phyloP scores from a whole-genome alignment of 768 basidiomycete species.

The Termitomyces sp. region DNA sequence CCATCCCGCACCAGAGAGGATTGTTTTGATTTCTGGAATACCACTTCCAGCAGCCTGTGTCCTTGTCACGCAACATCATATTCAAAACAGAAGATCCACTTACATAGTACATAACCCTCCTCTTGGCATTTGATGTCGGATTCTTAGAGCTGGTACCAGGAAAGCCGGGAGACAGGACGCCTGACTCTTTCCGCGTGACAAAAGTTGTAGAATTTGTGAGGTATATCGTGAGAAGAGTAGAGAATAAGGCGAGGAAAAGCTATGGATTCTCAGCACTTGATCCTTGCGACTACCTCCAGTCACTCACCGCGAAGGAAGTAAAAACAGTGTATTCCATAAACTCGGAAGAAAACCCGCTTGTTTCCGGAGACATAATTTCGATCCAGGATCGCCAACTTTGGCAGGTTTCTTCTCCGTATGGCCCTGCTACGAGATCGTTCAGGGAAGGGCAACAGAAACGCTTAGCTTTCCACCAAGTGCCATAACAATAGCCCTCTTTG shows the following conservation, averaged over 20 bases:
- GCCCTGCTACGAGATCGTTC: conserved; percentile 13
- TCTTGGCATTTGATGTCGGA: conserved; percentile 29
- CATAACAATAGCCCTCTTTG: conserved; percentile 84
- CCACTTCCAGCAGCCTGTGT: conserved; percentile 87
- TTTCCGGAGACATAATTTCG: conserved; percentile 34
- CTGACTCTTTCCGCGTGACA: conserved; percentile 83
- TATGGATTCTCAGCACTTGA: conserved; percentile 20
- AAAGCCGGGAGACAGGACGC: conserved; percentile 49
- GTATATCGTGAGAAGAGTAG: conserved; percentile 78
- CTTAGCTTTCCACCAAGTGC: conserved; percentile 66
- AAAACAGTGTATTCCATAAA: conserved; percentile 65
- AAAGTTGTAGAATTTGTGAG: conserved; percentile 89
- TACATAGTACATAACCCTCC: conserved; percentile 83
- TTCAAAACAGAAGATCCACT: conserved; percentile 19
- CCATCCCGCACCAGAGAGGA: conserved; percentile 63
- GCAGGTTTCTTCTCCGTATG: conserved; percentile 37
- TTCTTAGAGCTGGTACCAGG: conserved; percentile 21
- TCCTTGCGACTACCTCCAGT: background rate
- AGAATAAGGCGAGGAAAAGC: conserved; percentile 67
- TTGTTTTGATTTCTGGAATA: conserved; percentile 95
- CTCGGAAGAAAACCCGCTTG: conserved; percentile 31
- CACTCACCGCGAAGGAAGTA: conserved; percentile 70
- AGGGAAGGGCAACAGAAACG: conserved; percentile 72
- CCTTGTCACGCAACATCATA: background rate
- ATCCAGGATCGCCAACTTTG: conserved; percentile 75